Evolutionary conservation across 352 stramenopile species (phyloP).

Genomic region (Phytophthora quininea): DNA sequence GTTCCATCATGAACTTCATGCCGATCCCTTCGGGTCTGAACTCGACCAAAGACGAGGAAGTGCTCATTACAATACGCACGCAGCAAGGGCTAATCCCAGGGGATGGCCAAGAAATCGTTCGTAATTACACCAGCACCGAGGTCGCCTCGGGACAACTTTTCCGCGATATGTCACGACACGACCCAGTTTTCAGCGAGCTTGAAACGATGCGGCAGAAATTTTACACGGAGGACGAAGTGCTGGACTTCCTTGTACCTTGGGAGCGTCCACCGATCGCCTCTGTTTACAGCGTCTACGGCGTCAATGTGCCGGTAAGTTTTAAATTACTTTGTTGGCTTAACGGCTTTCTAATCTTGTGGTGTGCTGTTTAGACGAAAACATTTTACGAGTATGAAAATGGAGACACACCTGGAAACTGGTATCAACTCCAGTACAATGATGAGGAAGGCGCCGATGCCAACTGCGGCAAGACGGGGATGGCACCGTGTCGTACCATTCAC

Average conservation of each 20-base stretch:
- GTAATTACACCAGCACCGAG: slow-evolving; percentile 72
- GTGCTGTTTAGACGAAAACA: slow-evolving; percentile 52
- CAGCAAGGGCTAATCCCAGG: slow-evolving; percentile 30
- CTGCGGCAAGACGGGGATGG: slow-evolving; percentile 77
- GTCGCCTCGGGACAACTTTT: slow-evolving; percentile 75
- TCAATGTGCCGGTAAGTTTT: slow-evolving; percentile 67
- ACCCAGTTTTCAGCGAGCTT: slow-evolving; percentile 71
- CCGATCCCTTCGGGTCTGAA: slow-evolving; percentile 61
- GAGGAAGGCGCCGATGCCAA: slow-evolving; percentile 52
- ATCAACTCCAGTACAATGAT: slow-evolving; percentile 58
- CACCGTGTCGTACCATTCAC: slow-evolving; percentile 81
- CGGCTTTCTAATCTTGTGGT: neutral
- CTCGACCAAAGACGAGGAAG: slow-evolving; percentile 58
- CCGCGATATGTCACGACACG: slow-evolving; percentile 63
- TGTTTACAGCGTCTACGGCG: slow-evolving; percentile 81
- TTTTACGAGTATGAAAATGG: slow-evolving; percentile 78
- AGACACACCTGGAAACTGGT: slow-evolving; percentile 59
- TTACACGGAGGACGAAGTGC: slow-evolving; percentile 68
- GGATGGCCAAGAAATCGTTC: slow-evolving; percentile 25
- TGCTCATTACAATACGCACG: slow-evolving; percentile 56
- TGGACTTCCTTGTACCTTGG: slow-evolving; percentile 67
- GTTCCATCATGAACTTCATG: slow-evolving; percentile 75
- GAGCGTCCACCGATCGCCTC: slow-evolving; percentile 70
- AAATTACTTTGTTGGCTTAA: neutral
- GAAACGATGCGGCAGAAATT: slow-evolving; percentile 64